phyloP scores from a whole-genome alignment of 345 rosid species.

The Citropsis articulata region DNA sequence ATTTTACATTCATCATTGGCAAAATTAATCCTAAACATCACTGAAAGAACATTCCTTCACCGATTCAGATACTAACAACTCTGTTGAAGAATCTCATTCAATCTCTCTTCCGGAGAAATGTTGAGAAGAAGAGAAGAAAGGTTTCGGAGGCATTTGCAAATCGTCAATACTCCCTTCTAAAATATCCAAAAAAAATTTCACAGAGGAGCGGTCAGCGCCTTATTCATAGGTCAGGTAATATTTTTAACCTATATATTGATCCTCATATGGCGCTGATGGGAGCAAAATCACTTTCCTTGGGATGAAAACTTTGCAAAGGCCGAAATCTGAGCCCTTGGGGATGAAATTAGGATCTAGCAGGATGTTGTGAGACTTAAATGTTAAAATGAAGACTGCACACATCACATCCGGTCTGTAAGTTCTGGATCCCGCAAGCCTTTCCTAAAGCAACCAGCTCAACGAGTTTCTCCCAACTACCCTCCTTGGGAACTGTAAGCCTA shows the following conservation, averaged over 20 bases:
- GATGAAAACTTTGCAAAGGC: conserved; percentile 26
- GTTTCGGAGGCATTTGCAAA: conserved; percentile 32
- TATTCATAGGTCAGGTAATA: conserved; percentile 4
- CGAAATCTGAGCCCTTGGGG: conserved; percentile 32
- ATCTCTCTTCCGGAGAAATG: neutral
- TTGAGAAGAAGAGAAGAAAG: conserved; percentile 24
- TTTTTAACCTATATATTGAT: conserved; percentile 14
- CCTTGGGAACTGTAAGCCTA: too few species aligned
- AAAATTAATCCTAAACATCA: neutral
- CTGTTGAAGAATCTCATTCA: neutral
- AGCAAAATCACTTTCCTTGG: conserved; percentile 18
- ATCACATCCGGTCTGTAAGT: conserved; percentile 24
- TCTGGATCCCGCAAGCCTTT: conserved; percentile 27
- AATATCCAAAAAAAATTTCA: conserved; percentile 39
- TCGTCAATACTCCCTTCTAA: conserved; percentile 20
- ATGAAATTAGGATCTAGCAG: conserved; percentile 14
- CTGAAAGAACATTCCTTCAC: neutral
- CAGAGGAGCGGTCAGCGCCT: conserved; percentile 33
- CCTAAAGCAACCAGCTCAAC: conserved; percentile 22
- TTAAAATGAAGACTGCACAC: conserved; percentile 29
- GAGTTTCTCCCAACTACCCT: neutral
- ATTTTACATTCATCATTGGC: neutral
- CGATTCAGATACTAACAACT: neutral
- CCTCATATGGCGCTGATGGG: conserved; percentile 13
- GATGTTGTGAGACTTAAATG: conserved; percentile 20